Evolutionary conservation across 2,329 filamentous ascomycete genomes (phyloP).

Genomic region (Fusarium udum): DNA sequence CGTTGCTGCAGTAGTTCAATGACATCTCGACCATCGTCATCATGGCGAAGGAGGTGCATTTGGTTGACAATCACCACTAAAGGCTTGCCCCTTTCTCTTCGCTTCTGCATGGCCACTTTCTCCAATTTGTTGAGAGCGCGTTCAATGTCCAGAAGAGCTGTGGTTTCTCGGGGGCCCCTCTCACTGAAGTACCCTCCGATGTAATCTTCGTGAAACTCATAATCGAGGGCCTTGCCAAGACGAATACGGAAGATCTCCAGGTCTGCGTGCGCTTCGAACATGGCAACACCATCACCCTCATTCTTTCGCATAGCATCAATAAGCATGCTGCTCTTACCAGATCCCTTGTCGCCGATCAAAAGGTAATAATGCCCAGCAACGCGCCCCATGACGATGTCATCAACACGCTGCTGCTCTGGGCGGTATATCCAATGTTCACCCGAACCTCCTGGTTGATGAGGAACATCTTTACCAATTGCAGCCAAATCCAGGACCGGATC

Average conservation of each 20-base stretch:
- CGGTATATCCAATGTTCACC: slow-evolving; percentile 76
- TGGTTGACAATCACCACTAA: slow-evolving; percentile 95
- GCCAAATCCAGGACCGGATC: slow-evolving; percentile 89
- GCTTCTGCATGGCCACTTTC: slow-evolving; percentile 84
- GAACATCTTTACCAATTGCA: slow-evolving; percentile 68
- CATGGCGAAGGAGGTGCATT: slow-evolving; percentile 88
- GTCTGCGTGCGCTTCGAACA: slow-evolving; percentile 97
- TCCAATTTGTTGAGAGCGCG: slow-evolving; percentile 97
- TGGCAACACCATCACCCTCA: slow-evolving; percentile 86
- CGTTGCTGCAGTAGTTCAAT: slow-evolving; percentile 95
- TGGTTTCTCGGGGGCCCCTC: slow-evolving; percentile 88
- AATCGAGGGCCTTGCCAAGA: slow-evolving; percentile 92
- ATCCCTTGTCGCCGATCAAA: slow-evolving; percentile 93
- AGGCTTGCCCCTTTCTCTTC: slow-evolving; percentile 70
- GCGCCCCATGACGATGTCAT: slow-evolving; percentile 81
- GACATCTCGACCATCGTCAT: slow-evolving; percentile 91
- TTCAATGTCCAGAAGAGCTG: slow-evolving; percentile 92
- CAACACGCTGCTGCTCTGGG: slow-evolving; percentile 82
- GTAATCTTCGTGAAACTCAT: slow-evolving; percentile 97
- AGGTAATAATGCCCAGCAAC: slow-evolving; percentile 87
- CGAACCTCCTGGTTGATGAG: slow-evolving; percentile 53
- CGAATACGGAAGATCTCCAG: slow-evolving; percentile 94
- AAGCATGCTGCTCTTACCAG: slow-evolving; percentile 96
- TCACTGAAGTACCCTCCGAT: slow-evolving; percentile 97
- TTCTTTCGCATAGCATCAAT: slow-evolving; percentile 94